These are phyloP conservation scores for Scutellaria baicalensis DNA, from an alignment of 257 asterid species.

Conservation along the genomic window DNA sequence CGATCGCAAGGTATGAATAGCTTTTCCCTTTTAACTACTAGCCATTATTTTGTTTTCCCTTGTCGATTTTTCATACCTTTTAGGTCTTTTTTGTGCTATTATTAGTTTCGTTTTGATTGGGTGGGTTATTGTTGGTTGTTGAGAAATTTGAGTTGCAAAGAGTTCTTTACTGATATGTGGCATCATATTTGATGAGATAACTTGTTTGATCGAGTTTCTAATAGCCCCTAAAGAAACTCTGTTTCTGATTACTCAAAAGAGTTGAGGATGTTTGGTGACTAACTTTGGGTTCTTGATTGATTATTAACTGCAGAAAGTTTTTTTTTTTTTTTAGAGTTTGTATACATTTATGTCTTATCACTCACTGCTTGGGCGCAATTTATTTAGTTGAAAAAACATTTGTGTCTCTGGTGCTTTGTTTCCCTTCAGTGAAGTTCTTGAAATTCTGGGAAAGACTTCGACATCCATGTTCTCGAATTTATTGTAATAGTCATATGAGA, in stretches of 20 bases:
- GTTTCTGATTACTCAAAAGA: neutral
- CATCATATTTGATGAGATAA: neutral
- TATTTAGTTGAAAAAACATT: no score
- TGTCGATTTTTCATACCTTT: no score
- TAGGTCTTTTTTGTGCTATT: no score
- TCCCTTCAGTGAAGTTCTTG: no score
- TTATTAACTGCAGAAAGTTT: no score
- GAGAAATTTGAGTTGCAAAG: neutral
- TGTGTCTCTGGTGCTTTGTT: no score
- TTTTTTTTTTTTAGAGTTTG: no score
- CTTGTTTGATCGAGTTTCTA: neutral
- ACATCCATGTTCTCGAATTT: no score
- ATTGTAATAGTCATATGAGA: no score
- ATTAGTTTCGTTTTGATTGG: neutral
- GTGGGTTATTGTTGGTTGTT: neutral
- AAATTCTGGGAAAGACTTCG: no score
- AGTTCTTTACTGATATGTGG: neutral
- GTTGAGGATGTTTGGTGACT: neutral
- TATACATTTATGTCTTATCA: no score
- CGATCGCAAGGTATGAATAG: constrained; percentile 64
- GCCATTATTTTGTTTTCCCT: neutral
- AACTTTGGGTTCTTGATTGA: neutral
- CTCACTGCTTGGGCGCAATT: no score
- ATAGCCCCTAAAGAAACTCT: neutral
- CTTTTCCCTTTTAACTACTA: neutral